Base-by-base conservation (phyloP, 192 early-diverging fungal genomes). In the Coemansia sp. region DNA sequence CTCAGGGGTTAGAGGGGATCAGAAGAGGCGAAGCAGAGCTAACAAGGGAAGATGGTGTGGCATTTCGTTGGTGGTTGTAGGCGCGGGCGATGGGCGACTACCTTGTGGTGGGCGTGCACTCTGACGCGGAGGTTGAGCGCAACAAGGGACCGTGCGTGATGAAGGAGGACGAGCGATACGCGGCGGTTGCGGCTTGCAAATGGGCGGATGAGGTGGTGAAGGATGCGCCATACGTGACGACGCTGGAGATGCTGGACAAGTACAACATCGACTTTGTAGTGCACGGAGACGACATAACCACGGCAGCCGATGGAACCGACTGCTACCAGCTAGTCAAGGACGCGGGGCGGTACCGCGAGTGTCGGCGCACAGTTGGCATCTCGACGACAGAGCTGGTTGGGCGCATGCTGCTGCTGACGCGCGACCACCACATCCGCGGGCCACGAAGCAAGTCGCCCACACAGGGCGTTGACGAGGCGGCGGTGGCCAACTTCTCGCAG, bases 111-210 rank as follows among this genome's bases (percentile, higher is more conserved):
- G 96, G 96, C 56, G 96, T 98, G 42, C 95, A 97, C 86, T 95
- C 93, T 46, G 96, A 98, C 71, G 88, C 84, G 62, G 93, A 96
- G 71, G 93, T 98, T 67, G 87, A 91, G 68, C 85, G 87, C 61
- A 90, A 98, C 88, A 98, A 98, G 75, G 96, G 96, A 9, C 96
- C 96, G 32, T 95, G 94, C 26, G 95, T 98, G 41, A 95, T 95
- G 94, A 92, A 90, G 68, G 94, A 98, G 80, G 87, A 95, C 21
- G 96, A 98, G 84, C 85, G 96, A 87, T 96, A 96, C 78, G 94
- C 90, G 10, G 93, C 95, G 48, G 95, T 98, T 11, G 93, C 90
- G 39, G 95, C 91, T 6, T 98, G 96, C 88, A 98, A 98, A 74
- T 95, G 93, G 96, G 95, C 89, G 3, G 95, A 98, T 76, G 85